Conservation (phyloP, 1,284 basidiomycete genomes). For the Schizophyllum commune region DNA sequence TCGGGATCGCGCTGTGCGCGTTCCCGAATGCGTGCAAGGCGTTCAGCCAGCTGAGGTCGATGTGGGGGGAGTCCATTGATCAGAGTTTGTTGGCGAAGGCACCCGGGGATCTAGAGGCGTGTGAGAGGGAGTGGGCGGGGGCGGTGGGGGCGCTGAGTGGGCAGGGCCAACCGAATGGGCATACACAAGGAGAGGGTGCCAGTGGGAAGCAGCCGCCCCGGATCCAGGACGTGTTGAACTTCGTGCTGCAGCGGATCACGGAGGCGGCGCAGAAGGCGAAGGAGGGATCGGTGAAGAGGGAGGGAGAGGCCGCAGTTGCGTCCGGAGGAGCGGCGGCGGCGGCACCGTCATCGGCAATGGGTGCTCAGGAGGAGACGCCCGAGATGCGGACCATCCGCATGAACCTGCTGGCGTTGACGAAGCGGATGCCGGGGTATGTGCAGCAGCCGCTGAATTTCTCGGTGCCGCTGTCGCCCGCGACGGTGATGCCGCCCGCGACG, state of each 20-base stretch:
- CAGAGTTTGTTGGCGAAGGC: slow-evolving; percentile 54
- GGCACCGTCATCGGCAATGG: background rate
- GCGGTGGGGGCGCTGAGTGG: slow-evolving; percentile 24
- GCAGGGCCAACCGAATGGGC: slow-evolving; percentile 13
- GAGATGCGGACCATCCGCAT: slow-evolving; percentile 48
- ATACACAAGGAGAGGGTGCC: slow-evolving; percentile 15
- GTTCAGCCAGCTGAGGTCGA: slow-evolving; percentile 33
- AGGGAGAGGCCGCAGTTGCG: background rate
- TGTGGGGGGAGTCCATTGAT: slow-evolving; percentile 48
- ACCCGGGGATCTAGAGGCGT: slow-evolving; percentile 57
- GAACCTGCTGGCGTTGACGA: slow-evolving; percentile 64
- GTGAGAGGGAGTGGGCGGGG: slow-evolving; percentile 54
- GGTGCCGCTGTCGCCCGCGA: background rate
- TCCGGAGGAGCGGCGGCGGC: slow-evolving; percentile 2
- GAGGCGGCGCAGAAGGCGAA: slow-evolving; percentile 24
- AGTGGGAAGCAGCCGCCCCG: slow-evolving; percentile 39
- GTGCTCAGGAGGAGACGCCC: slow-evolving; percentile 34
- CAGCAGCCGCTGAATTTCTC: background rate
- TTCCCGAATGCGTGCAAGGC: slow-evolving; percentile 34
- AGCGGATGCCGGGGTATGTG: slow-evolving; percentile 63
- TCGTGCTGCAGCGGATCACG: slow-evolving; percentile 30
- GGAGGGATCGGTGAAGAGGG: slow-evolving; percentile 6
- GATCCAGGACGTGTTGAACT: slow-evolving; percentile 42
- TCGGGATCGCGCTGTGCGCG: slow-evolving; percentile 34
- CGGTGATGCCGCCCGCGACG: background rate